Base-by-base conservation (phyloP, 2,329 filamentous ascomycete genomes). In the Aspergillus felis region DNA sequence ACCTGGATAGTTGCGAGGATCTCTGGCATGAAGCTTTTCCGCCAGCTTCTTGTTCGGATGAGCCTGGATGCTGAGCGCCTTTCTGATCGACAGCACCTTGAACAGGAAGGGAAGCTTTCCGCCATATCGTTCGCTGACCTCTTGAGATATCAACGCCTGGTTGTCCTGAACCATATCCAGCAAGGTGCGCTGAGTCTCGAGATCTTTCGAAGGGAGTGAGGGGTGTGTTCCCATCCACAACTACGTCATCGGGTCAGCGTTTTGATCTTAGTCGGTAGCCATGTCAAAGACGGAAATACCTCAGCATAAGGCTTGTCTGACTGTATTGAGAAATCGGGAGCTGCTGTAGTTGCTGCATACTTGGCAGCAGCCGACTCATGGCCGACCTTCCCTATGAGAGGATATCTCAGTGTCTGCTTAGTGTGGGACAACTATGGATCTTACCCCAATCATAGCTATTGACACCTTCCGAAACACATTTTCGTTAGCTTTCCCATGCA, bases 211-310 rank as follows among this genome's bases (percentile, higher is more conserved):
- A 20, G 94, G 94, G 68, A 97, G 92, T 49, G 91, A 96, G 48
- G 93, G 92, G 70, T 99, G 94, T 1, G 93, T 97, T 70, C 94
- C 94, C 94, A 99, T 99, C 94, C 94, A 99, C 69, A 99, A 81
- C 92, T 97, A 68, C 38, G 38, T 51, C 47, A 46, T 32, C 51
- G 35, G 59, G 57, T 64, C 44, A 65, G 57, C 27, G n/a, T 25
- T 54, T 42, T 14, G 6, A 28, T 35, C 14, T 5, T 47, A 12
- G 9, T 14, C n/a, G 20, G 3, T 24, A 14, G 22, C 10, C 25
- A 9, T 20, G 1, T 7, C 32, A 29, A 24, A 35, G 46, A 27
- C 56, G 55, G 20, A 51, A 51, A 24, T 20, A 92, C 92, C 84
- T 97, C 94, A 51, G 94, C 92, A 70, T 99, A 99, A 32, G 94